These are phyloP conservation scores for Paecilomyces variotii DNA, from an alignment of 2,329 filamentous ascomycete genomes.

Conservation along the genomic window DNA sequence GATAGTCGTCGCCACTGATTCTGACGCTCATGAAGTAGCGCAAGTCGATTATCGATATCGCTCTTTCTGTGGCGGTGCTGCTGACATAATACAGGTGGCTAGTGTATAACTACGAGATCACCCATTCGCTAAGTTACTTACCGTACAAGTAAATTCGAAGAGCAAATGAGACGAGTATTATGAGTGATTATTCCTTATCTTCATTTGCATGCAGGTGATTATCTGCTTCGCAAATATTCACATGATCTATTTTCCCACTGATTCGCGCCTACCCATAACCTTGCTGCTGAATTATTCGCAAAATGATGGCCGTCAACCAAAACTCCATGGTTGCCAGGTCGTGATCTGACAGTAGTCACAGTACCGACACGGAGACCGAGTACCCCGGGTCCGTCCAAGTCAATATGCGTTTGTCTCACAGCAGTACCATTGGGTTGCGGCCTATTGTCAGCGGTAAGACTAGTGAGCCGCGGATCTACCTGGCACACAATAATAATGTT, in stretches of 20 bases:
- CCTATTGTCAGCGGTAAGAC: neutral
- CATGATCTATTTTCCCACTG: too few species aligned
- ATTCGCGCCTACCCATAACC: too few species aligned
- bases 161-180: too few species aligned
- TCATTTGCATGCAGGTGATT: too few species aligned
- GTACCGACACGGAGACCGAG: neutral
- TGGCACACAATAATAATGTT: neutral
- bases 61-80: neutral
- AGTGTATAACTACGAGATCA: neutral
- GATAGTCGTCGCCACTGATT: neutral
- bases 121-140: too few species aligned
- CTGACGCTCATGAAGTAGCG: neutral
- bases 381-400: neutral
- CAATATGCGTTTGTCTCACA: neutral
- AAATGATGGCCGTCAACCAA: neutral
- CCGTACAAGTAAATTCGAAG: too few species aligned
- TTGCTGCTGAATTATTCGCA: neutral
- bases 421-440: neutral
- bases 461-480: neutral
- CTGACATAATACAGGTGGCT: neutral
- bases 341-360: neutral
- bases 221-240: too few species aligned
- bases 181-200: too few species aligned
- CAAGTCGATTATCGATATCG: neutral
- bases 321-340: neutral